A percentile compares a stretch with the other conserved stretches of the same genome.
phyloP scores from a whole-genome alignment of 2,329 filamentous ascomycete genomes.

The Chrysosporium queenslandicum region DNA sequence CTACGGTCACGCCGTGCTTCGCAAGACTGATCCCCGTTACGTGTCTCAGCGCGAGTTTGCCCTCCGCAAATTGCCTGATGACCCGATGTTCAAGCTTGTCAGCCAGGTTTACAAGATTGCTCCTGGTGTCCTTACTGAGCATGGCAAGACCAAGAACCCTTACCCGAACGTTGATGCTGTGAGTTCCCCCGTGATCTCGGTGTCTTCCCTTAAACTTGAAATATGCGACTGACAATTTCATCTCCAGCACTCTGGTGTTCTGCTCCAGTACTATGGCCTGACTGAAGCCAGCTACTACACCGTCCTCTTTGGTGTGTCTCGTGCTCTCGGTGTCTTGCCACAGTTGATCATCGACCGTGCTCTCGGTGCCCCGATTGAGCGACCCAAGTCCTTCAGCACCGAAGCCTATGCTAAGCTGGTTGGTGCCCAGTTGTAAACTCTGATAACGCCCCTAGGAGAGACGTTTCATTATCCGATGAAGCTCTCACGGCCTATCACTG shows the following conservation, averaged over 20 bases:
- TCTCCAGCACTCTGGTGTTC: conserved; percentile 80
- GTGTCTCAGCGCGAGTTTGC: conserved; percentile 96
- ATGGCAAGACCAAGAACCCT: conserved; percentile 98
- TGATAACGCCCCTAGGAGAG: not conserved
- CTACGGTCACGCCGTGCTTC: conserved; percentile 96
- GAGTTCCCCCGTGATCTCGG: not conserved
- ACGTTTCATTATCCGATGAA: not conserved
- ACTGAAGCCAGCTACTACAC: conserved; percentile 99
- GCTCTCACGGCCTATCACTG: not conserved
- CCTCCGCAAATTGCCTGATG: conserved; percentile 82
- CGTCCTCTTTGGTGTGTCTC: conserved; percentile 96
- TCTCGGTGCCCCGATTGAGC: conserved; percentile 91
- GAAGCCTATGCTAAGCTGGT: conserved; percentile 92
- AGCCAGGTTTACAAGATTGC: conserved; percentile 99
- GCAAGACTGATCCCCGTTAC: conserved; percentile 99
- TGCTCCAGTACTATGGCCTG: conserved; percentile 98
- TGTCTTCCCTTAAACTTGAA: not conserved
- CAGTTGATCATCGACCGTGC: conserved; percentile 99
- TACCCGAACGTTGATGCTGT: conserved; percentile 91
- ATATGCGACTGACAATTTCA: conserved; percentile 12
- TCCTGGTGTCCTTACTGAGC: conserved; percentile 92
- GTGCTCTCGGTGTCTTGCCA: conserved; percentile 94
- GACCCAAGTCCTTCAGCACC: conserved; percentile 98
- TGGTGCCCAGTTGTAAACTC: conserved; percentile 73
- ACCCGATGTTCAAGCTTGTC: conserved; percentile 99